These are phyloP conservation scores for Termitomyces sp. DNA, from an alignment of 768 basidiomycete species.

Conservation along the genomic window DNA sequence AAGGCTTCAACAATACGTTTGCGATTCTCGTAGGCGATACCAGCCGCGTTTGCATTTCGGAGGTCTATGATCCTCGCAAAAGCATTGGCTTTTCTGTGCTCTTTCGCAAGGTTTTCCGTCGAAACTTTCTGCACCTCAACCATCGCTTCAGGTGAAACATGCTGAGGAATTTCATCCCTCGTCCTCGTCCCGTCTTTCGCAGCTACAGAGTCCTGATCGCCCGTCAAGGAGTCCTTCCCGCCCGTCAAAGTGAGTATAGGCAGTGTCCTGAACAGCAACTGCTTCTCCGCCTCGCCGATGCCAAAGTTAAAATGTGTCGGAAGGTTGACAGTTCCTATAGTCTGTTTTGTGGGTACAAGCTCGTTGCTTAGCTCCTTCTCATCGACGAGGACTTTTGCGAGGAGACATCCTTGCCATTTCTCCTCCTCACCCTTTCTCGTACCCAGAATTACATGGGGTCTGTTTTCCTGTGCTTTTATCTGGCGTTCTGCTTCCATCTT, in stretches of 20 bases:
- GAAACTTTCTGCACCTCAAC: not conserved
- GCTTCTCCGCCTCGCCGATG: conserved; percentile 50
- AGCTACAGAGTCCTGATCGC: not conserved
- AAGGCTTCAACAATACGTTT: conserved; percentile 74
- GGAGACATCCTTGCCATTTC: conserved; percentile 64
- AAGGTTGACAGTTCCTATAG: conserved; percentile 34
- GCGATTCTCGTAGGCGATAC: conserved; percentile 86
- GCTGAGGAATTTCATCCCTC: not conserved
- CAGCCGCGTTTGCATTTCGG: conserved; percentile 79
- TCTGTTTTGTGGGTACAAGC: conserved; percentile 18
- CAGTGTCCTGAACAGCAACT: conserved; percentile 60
- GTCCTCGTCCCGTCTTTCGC: too few relatives aligned
- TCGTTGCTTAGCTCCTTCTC: conserved; percentile 36
- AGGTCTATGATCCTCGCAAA: conserved; percentile 76
- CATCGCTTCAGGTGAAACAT: conserved; percentile 6
- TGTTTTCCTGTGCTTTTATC: conserved; percentile 28
- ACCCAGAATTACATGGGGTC: conserved; percentile 71
- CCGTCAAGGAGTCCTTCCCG: conserved; percentile 22
- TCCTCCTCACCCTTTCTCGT: conserved; percentile 55
- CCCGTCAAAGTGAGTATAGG: conserved; percentile 40
- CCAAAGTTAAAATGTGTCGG: conserved; percentile 63
- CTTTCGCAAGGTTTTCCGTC: conserved; percentile 21
- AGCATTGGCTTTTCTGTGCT: conserved; percentile 41
- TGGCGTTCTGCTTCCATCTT: conserved; percentile 39
- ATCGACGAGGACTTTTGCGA: conserved; percentile 58